Conservation (phyloP, 257 asterid genomes). For the Penstemon barbatus region DNA sequence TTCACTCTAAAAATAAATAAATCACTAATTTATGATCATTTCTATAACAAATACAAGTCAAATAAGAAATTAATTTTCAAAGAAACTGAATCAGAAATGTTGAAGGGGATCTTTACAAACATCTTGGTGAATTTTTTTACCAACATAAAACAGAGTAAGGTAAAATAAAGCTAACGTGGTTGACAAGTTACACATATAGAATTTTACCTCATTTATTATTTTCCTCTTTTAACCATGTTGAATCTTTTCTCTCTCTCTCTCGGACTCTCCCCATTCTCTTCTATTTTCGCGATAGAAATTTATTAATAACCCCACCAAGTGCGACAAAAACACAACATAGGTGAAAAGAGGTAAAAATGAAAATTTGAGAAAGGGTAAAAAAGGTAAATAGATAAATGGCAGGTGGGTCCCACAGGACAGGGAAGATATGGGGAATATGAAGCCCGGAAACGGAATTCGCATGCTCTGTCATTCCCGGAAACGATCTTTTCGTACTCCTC, state of each 20-base stretch:
- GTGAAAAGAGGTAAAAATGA: neutral
- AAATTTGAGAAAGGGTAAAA: slow-evolving; percentile 16
- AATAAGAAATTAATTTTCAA: too few species aligned
- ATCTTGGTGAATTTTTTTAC: neutral
- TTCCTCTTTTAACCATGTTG: slow-evolving; percentile 1
- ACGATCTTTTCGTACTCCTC: slow-evolving; percentile 28
- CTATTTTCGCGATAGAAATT: slow-evolving; percentile 20
- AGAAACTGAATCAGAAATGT: neutral
- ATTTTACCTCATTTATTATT: neutral
- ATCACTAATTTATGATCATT: too few species aligned
- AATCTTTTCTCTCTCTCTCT: neutral
- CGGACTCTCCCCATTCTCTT: neutral
- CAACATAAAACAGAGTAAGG: neutral
- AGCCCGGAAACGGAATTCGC: slow-evolving; percentile 58
- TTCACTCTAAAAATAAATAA: too few species aligned
- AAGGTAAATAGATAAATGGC: neutral
- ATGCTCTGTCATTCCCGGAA: slow-evolving; percentile 34
- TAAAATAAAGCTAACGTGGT: neutral
- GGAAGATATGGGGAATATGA: slow-evolving; percentile 25
- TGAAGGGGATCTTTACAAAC: neutral
- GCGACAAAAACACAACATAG: slow-evolving; percentile 23
- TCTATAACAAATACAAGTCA: too few species aligned
- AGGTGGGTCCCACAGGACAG: slow-evolving; percentile 11
- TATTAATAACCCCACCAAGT: neutral
- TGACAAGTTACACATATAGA: slow-evolving; percentile 3